Evolutionary conservation across 441 rosid genomes (phyloP).

Genomic region (Hypseocharis bilobata): DNA sequence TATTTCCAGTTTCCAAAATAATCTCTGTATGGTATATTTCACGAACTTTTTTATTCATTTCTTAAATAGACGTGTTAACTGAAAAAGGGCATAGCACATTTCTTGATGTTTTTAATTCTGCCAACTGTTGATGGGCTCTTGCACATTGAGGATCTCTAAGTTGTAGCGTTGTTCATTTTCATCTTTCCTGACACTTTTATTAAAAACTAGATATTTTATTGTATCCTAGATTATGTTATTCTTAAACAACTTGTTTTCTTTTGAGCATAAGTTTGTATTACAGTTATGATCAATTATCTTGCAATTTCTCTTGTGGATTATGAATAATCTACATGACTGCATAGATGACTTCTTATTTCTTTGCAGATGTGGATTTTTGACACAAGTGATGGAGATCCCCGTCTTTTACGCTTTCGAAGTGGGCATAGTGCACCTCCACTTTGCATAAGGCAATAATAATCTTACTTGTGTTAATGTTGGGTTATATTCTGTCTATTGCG

Average conservation of each 20-base stretch:
- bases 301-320: background rate
- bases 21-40: background rate
- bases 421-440: slow-evolving; percentile 98
- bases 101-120: background rate
- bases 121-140: background rate
- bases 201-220: background rate
- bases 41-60: too few relatives aligned
- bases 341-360: background rate
- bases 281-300: background rate
- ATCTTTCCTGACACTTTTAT: too few relatives aligned
- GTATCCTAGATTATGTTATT: background rate
- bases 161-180: background rate
- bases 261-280: background rate
- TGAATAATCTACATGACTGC: background rate
- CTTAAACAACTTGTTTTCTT: background rate
- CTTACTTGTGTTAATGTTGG: background rate
- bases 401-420: slow-evolving; percentile 82
- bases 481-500: background rate
- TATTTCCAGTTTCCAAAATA: background rate
- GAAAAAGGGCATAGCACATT: background rate
- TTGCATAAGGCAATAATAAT: slow-evolving; percentile 59
- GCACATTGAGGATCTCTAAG: background rate
- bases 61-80: background rate
- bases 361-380: slow-evolving; percentile 92
- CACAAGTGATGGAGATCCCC: slow-evolving; percentile 90